phyloP scores from a whole-genome alignment of 2,329 filamentous ascomycete species.

The Teratosphaeria pseudoeucalypti region DNA sequence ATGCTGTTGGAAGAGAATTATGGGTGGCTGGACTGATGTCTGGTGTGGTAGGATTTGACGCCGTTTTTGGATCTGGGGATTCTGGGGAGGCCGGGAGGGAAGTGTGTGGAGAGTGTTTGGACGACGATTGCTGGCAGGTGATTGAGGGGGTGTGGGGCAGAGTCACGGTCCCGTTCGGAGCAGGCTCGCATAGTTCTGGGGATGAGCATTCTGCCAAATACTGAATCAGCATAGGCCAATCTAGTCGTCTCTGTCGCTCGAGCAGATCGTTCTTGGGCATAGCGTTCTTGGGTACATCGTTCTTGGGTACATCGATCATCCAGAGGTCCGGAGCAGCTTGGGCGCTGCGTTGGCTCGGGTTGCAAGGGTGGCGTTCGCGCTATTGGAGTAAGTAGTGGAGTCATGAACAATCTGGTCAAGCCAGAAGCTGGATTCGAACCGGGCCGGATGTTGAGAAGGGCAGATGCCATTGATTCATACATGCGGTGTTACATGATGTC shows the following conservation, averaged over 20 bases:
- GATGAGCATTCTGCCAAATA: not conserved
- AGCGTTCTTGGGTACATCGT: too few species aligned
- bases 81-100: not conserved
- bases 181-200: not conserved
- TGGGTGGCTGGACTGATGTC: not conserved
- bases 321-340: too few species aligned
- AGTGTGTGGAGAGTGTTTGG: conserved; percentile 2
- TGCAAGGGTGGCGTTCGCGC: not conserved
- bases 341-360: too few species aligned
- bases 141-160: not conserved
- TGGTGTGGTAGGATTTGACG: conserved; percentile 3
- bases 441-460: not conserved
- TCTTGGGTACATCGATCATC: too few species aligned
- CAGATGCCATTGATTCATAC: not conserved
- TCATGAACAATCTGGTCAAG: not conserved
- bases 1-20: not conserved
- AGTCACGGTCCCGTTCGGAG: not conserved
- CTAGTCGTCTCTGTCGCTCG: too few species aligned
- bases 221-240: too few species aligned
- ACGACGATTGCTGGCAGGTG: conserved; percentile 7
- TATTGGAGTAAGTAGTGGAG: not conserved
- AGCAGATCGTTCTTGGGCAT: too few species aligned
- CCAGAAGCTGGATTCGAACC: not conserved
- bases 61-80: conserved; percentile 8
- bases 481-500: not conserved